Percentiles rank a stretch among this genome's conserved stretches.
These are phyloP conservation scores for Aspergillus amoenus DNA, from an alignment of 2,329 filamentous ascomycete genomes.

Conservation along the genomic window DNA sequence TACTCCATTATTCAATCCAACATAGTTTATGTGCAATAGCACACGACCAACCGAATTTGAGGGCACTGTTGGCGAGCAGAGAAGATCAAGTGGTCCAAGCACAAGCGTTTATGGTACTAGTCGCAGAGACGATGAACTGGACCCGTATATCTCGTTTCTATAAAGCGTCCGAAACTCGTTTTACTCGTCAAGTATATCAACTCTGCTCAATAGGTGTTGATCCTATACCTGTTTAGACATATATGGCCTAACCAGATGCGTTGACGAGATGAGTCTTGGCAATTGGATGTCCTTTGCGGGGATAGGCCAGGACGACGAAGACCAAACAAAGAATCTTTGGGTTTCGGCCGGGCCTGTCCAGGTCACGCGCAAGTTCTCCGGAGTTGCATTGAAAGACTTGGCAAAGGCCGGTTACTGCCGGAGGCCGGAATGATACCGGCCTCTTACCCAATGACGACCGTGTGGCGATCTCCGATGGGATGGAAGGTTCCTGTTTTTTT, in stretches of 20 bases:
- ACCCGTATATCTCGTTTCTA: too few species aligned
- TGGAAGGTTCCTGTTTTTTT: neutral
- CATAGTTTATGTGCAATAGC: neutral
- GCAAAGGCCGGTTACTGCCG: conserved; percentile 31
- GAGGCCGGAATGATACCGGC: conserved; percentile 46
- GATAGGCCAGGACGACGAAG: neutral
- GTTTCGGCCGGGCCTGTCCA: neutral
- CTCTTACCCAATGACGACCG: conserved; percentile 32
- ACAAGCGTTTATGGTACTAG: neutral
- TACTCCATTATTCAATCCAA: neutral
- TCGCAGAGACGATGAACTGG: neutral
- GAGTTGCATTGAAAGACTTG: conserved; percentile 9
- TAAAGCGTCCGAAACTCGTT: too few species aligned
- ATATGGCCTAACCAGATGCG: too few species aligned
- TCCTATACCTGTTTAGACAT: too few species aligned
- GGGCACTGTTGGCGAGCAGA: neutral
- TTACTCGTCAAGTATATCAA: too few species aligned
- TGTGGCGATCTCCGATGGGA: conserved; percentile 10
- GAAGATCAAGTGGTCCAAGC: neutral
- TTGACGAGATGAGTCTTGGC: neutral
- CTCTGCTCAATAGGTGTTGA: too few species aligned
- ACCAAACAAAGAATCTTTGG: neutral
- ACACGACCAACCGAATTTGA: neutral
- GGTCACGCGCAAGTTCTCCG: neutral
- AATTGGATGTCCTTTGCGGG: neutral